Conservation (phyloP, 495 filamentous ascomycete species). For the Tuber indicum region DNA sequence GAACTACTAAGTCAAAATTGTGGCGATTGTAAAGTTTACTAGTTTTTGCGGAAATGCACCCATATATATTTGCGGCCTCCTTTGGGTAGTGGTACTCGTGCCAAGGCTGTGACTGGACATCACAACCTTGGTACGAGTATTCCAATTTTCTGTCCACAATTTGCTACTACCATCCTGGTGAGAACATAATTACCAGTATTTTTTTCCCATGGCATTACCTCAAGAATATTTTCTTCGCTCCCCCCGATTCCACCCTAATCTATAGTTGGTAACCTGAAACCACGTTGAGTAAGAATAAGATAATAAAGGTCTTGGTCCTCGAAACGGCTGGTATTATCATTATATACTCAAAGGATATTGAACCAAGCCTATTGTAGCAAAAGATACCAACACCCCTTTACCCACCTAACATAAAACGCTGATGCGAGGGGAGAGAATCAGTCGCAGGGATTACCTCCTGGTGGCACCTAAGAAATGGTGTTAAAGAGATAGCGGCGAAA, state of each 20-base stretch:
- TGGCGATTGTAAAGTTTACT: too few relatives aligned
- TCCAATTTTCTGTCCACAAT: too few relatives aligned
- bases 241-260: neutral
- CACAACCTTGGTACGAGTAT: too few relatives aligned
- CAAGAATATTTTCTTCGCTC: neutral
- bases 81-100: too few relatives aligned
- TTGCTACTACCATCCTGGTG: too few relatives aligned
- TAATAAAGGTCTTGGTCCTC: neutral
- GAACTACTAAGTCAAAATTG: too few relatives aligned
- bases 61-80: too few relatives aligned
- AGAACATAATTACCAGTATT: too few relatives aligned
- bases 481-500: neutral
- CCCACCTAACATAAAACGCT: neutral
- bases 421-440: neutral
- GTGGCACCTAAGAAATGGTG: neutral
- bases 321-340: neutral
- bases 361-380: neutral
- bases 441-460: neutral
- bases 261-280: neutral
- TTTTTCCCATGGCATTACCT: too few relatives aligned
- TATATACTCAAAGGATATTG: neutral
- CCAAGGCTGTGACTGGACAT: too few relatives aligned
- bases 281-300: neutral
- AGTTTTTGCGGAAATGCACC: too few relatives aligned
- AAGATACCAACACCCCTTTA: neutral